Base-by-base conservation (phyloP, 2,329 filamentous ascomycete genomes). In the Lachnellula arida region DNA sequence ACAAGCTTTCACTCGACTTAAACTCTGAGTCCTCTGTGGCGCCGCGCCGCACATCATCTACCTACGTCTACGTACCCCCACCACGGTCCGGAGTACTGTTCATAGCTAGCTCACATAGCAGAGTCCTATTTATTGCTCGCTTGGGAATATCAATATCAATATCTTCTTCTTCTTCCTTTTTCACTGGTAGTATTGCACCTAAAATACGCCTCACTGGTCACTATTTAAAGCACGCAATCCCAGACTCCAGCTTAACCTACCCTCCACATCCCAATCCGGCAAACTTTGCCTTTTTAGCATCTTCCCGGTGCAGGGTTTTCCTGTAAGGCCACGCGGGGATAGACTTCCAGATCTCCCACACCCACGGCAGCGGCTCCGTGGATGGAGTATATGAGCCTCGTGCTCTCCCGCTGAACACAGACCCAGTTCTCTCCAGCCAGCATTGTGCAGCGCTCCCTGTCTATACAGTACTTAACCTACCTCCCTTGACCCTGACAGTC, bases 141-240 rank as follows among this genome's bases (percentile, higher is more conserved):
- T 15, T 40, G 17, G 37, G 15, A 15, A 40, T 40, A 15, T 15
- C 37, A 40, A 17, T 39, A 28, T 28, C 25, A 25, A 25, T 28
- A 9, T 28, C 28, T 48, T 34, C 14, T 17, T 35, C 34, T 37
- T 34, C 23, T 15, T 15, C 17, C 46, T 32, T 28, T 32, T 23
- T 23, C 46, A 47, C 46, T 37, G 9, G 34, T 15, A 15, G 3
- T 37, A 37, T 37, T 37, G 34, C 19, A 8, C 9, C 43, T 11
- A 46, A 25, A 25, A 8, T 19, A 46, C 43, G 23, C 32, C 46
- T 17, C 28, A 2, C 11, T 28, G 17, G 32, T 49, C 46, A 54
- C 47, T 19, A 28, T 46, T 19, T 22, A 39, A 55, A 65, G 63
- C 63, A 65, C 63, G 63, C 61, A 65, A 65, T 65, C 56, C 35